A percentile compares a stretch with the other conserved stretches of the same genome.
Conservation (phyloP, 2,329 filamentous ascomycete species). For the Apiospora arundinis region DNA sequence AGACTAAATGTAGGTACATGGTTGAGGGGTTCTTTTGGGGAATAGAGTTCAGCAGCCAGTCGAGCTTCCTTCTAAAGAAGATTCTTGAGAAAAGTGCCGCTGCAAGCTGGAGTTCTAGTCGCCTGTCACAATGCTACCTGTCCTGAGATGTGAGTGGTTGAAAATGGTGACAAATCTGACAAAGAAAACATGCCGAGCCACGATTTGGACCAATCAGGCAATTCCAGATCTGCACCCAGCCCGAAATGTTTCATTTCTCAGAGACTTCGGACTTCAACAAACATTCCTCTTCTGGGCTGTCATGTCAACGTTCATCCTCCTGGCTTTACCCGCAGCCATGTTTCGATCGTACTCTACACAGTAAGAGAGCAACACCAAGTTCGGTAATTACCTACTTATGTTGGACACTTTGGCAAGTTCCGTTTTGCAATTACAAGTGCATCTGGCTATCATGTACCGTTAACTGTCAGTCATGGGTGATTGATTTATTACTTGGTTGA, state of each 20-base stretch:
- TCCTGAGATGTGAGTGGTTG: not conserved
- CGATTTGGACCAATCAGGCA: constrained; percentile 1
- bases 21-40: not conserved
- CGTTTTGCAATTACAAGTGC: not conserved
- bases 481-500: constrained; percentile 5
- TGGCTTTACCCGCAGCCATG: not conserved
- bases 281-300: not conserved
- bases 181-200: not conserved
- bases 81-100: constrained; percentile 3
- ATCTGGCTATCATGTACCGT: not conserved
- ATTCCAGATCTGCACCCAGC: constrained; percentile 12
- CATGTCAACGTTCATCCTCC: not conserved
- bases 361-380: not conserved
- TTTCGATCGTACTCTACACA: not conserved
- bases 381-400: not conserved
- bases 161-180: not conserved
- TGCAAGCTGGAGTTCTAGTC: not conserved
- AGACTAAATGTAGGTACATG: not conserved
- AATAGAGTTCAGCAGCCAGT: constrained; percentile 7
- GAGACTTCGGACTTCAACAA: not conserved
- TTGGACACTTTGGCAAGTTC: not conserved
- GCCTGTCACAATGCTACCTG: not conserved
- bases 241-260: constrained; percentile 6
- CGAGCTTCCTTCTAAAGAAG: not conserved
- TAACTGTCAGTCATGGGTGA: constrained; percentile 10